Conservation (phyloP, 83 land plant genomes). For the Larix sibirica region DNA sequence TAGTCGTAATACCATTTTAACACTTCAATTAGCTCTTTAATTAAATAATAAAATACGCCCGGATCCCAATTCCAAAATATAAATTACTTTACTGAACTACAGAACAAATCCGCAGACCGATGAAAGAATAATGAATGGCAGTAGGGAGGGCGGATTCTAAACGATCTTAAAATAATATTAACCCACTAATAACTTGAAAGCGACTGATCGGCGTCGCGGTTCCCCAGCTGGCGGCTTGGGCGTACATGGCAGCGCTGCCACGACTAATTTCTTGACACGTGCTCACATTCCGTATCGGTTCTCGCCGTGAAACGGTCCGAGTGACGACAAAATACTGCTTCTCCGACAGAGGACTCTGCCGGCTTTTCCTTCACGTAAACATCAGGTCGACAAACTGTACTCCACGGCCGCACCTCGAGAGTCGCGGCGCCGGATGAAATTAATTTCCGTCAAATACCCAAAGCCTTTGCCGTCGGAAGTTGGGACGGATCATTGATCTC, state of each 20-base stretch:
- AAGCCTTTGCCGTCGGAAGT: neutral
- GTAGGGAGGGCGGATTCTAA: constrained; percentile 6
- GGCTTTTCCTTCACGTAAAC: constrained; percentile 8
- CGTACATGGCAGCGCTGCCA: neutral
- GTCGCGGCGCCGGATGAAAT: too few relatives aligned
- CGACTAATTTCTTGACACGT: neutral
- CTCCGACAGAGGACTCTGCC: neutral
- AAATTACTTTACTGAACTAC: too few relatives aligned
- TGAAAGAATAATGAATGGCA: too few relatives aligned
- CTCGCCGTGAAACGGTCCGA: neutral
- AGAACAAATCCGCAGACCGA: too few relatives aligned
- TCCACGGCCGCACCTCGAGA: constrained; percentile 3
- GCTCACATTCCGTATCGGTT: neutral
- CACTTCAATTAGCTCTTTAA: too few relatives aligned
- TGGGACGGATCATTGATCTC: too few relatives aligned
- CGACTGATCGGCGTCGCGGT: constrained; percentile 9
- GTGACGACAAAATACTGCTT: too few relatives aligned
- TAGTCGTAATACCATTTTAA: too few relatives aligned
- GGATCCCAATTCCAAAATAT: too few relatives aligned
- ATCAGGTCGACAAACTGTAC: neutral
- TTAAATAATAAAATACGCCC: too few relatives aligned
- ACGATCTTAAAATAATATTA: too few relatives aligned
- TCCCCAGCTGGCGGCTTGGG: constrained; percentile 8
- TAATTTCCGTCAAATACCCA: neutral
- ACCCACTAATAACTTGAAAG: neutral